Conservation (phyloP, 2,329 filamentous ascomycete genomes). For the Corniculantispora saksenae region DNA sequence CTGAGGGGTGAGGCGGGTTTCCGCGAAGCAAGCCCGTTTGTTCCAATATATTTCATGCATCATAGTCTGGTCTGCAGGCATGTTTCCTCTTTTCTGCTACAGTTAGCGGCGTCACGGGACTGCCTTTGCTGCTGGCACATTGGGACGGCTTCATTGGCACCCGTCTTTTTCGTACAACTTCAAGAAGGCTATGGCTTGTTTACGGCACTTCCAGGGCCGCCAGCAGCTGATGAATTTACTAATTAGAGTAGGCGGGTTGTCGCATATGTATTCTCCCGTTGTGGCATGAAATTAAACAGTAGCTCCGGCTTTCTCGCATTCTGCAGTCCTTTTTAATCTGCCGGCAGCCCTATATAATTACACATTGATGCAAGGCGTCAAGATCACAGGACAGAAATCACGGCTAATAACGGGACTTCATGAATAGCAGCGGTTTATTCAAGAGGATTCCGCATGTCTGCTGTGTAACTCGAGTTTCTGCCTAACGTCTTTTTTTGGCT, state of each 20-base stretch:
- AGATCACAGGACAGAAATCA: background rate
- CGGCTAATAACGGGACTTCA: background rate
- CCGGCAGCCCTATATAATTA: too few relatives aligned
- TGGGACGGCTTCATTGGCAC: background rate
- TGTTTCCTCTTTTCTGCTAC: background rate
- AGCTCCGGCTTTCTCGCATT: too few relatives aligned
- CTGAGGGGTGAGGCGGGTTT: background rate
- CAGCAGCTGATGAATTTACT: background rate
- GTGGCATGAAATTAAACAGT: too few relatives aligned
- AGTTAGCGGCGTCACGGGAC: background rate
- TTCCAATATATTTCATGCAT: background rate
- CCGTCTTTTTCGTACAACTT: background rate
- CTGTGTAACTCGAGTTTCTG: constrained; percentile 14
- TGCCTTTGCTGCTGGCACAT: background rate
- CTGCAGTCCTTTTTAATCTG: too few relatives aligned
- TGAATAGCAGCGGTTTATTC: background rate
- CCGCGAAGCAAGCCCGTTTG: background rate
- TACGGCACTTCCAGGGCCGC: background rate
- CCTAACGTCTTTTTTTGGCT: background rate
- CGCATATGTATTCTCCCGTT: too few relatives aligned
- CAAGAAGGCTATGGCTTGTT: background rate
- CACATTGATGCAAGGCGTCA: too few relatives aligned
- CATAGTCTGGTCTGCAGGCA: background rate
- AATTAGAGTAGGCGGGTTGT: too few relatives aligned
- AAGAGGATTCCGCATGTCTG: background rate